Percentiles rank a stretch among this genome's conserved stretches.
These are phyloP conservation scores for Capsella rubella DNA, from an alignment of 441 rosid genomes.

Conservation along the genomic window DNA sequence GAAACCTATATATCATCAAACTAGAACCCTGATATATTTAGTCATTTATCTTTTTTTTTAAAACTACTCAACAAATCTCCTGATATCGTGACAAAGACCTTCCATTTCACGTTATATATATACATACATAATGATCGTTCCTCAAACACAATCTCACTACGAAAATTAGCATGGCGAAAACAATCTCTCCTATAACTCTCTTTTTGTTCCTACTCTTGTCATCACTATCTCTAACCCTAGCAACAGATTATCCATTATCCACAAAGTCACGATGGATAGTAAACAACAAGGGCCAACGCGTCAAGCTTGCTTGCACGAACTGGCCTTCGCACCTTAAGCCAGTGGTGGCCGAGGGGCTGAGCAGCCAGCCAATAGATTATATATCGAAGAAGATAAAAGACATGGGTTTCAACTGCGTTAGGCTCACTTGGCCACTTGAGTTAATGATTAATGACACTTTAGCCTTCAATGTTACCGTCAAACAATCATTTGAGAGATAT, in stretches of 20 bases:
- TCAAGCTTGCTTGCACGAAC: conserved; percentile 79
- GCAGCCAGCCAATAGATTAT: conserved; percentile 66
- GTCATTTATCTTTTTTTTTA: background rate
- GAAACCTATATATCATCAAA: conserved; percentile 19
- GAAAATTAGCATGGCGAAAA: conserved; percentile 33
- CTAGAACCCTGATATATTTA: conserved; percentile 15
- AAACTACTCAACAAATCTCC: conserved; percentile 23
- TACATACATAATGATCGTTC: background rate
- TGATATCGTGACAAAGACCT: conserved; percentile 15
- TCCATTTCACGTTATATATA: conserved; percentile 10
- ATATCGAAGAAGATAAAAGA: conserved; percentile 51
- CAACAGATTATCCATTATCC: conserved; percentile 55
- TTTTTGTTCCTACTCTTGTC: conserved; percentile 18
- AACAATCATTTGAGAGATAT: conserved; percentile 64
- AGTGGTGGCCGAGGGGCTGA: conserved; percentile 82
- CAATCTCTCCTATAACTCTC: background rate
- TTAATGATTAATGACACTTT: conserved; percentile 67
- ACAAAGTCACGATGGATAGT: conserved; percentile 79
- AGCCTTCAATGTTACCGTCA: conserved; percentile 58
- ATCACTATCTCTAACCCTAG: conserved; percentile 27
- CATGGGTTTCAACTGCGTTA: conserved; percentile 83
- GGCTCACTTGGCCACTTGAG: conserved; percentile 86
- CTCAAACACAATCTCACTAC: conserved; percentile 11
- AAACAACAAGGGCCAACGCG: conserved; percentile 59
- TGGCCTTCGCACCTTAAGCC: conserved; percentile 77